Evolutionary conservation across 192 early-diverging fungal genomes (phyloP).

Genomic region (Coemansia sp.): DNA sequence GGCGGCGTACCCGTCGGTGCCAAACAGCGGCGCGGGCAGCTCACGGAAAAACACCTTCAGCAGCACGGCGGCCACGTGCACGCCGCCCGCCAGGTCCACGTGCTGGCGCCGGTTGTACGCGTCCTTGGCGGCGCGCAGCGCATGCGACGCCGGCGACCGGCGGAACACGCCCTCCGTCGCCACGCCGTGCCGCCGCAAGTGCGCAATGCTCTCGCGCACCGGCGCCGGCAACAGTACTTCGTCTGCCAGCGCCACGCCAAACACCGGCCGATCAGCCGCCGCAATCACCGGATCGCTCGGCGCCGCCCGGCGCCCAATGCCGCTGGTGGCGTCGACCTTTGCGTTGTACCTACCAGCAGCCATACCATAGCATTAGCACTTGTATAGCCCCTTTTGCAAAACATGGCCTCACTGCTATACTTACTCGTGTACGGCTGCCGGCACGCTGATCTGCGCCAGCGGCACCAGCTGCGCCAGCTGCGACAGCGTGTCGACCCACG

Average conservation of each 20-base stretch:
- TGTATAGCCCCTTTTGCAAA: neutral
- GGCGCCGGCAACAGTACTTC: conserved; percentile 64
- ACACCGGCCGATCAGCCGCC: conserved; percentile 49
- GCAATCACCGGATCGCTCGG: too few species aligned
- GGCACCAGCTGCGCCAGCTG: conserved; percentile 65
- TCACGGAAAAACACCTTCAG: conserved; percentile 82
- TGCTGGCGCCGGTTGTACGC: conserved; percentile 29
- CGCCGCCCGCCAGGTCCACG: conserved; percentile 61
- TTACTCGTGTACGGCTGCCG: conserved; percentile 49
- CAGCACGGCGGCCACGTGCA: conserved; percentile 76
- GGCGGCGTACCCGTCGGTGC: conserved; percentile 50
- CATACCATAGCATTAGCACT: conserved; percentile 5
- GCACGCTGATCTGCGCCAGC: conserved; percentile 67
- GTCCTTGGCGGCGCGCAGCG: conserved; percentile 55
- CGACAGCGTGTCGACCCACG: conserved; percentile 70
- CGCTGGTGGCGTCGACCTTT: conserved; percentile 12
- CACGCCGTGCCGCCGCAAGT: conserved; percentile 61
- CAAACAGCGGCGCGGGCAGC: conserved; percentile 67
- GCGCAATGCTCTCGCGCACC: conserved; percentile 65
- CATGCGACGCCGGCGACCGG: conserved; percentile 68
- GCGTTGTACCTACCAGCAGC: conserved; percentile 17
- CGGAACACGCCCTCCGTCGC: conserved; percentile 80
- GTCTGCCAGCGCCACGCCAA: conserved; percentile 67
- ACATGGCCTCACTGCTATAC: neutral
- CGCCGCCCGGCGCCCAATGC: too few species aligned